Conservation (phyloP, 371 early-diverging fungal genomes). For the Saksenaea oblongispora region DNA sequence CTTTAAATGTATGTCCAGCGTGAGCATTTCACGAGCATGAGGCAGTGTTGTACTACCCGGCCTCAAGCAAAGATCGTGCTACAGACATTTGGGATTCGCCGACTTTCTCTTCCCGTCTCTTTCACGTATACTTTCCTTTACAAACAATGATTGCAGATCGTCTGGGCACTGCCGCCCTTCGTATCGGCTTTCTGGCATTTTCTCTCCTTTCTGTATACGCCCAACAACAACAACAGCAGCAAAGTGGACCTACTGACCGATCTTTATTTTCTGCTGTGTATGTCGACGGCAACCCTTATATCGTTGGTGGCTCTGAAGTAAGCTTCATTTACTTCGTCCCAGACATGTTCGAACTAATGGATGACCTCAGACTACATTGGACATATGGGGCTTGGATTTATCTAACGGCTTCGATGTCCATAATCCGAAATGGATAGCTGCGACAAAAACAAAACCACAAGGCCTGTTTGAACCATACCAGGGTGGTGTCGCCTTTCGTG, state of each 20-base stretch:
- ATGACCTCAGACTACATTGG: slow-evolving; percentile 15
- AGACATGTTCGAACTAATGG: not conserved
- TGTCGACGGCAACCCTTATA: slow-evolving; percentile 9
- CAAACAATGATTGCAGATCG: not conserved
- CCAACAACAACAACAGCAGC: slow-evolving; percentile 8
- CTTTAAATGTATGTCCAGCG: slow-evolving; percentile 6
- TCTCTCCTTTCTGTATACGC: not conserved
- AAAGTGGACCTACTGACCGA: slow-evolving; percentile 18
- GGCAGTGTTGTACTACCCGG: not conserved
- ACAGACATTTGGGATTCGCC: not conserved
- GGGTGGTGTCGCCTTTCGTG: slow-evolving; percentile 37
- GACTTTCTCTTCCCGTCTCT: slow-evolving; percentile 4
- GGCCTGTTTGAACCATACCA: slow-evolving; percentile 20
- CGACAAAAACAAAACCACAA: not conserved
- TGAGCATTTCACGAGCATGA: slow-evolving; percentile 28
- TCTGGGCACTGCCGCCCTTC: not conserved
- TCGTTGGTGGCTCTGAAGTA: slow-evolving; percentile 33
- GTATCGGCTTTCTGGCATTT: not conserved
- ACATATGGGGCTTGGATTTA: slow-evolving; percentile 31
- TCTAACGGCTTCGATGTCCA: slow-evolving; percentile 21
- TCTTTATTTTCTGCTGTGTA: slow-evolving; percentile 14
- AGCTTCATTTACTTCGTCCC: not conserved
- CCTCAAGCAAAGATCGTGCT: not conserved
- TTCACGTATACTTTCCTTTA: slow-evolving; percentile 14
- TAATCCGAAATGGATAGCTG: slow-evolving; percentile 23